Conservation (phyloP, 805 yeast species). For the Kazachstania psychrophila region DNA sequence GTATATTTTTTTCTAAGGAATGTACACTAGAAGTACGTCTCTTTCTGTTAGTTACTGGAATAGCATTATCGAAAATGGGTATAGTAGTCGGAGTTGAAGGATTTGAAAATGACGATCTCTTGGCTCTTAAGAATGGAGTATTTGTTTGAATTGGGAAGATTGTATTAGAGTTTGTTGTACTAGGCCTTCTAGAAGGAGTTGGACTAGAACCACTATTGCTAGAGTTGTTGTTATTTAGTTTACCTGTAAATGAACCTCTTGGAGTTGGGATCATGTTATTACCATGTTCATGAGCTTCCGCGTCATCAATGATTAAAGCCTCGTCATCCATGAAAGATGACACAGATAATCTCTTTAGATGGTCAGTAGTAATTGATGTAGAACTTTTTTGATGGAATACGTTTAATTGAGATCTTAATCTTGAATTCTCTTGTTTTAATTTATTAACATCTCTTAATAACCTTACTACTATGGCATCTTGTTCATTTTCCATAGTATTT, state of each 20-base stretch:
- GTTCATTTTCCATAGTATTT: conserved; percentile 55
- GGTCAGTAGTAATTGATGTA: no score
- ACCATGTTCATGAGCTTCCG: not conserved
- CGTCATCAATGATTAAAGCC: conserved; percentile 4
- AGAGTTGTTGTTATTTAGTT: not conserved
- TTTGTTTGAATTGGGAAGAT: conserved; percentile 2
- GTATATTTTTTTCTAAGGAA: conserved; percentile 1
- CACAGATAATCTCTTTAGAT: no score
- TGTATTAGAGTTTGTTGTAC: not conserved
- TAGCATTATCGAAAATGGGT: not conserved
- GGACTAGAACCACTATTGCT: not conserved
- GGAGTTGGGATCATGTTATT: not conserved
- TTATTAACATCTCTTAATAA: conserved; percentile 43
- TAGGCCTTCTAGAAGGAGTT: conserved; percentile 4
- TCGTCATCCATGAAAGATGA: conserved; percentile 7
- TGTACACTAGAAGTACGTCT: conserved; percentile 8
- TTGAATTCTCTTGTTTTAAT: conserved; percentile 40
- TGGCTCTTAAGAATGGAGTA: not conserved
- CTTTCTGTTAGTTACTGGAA: conserved; percentile 1
- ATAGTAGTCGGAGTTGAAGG: no score
- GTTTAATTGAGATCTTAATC: conserved; percentile 24
- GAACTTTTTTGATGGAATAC: not conserved
- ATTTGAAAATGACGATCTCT: not conserved
- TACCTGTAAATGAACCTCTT: conserved; percentile 1
- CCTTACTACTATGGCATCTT: conserved; percentile 50